Percentiles rank a stretch among this genome's conserved stretches.
Conservation (phyloP, 176 grass and related monocot species). For the Eragrostis nindensis region DNA sequence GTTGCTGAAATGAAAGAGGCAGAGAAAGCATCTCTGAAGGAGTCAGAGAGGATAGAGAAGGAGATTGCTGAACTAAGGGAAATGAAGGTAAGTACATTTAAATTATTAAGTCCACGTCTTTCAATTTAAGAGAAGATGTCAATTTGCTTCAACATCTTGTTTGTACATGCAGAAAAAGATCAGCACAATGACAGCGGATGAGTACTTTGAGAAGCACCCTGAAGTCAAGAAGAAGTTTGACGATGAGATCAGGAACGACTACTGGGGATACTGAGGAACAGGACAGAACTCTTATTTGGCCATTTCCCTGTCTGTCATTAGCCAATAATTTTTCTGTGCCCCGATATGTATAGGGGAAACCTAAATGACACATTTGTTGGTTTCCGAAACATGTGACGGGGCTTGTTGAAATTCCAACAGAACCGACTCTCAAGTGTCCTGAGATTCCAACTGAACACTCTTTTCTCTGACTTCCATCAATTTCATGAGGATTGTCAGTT, state of each 20-base stretch:
- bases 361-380: conserved; percentile 12
- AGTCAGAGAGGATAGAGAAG: conserved; percentile 79
- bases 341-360: conserved; percentile 37
- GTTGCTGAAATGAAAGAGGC: conserved; percentile 81
- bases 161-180: conserved; percentile 75
- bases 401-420: conserved; percentile 28
- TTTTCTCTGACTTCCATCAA: conserved; percentile 24
- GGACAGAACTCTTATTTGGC: conserved; percentile 3
- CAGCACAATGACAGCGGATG: conserved; percentile 85
- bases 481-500: conserved; percentile 4
- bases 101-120: not conserved
- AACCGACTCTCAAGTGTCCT: not conserved
- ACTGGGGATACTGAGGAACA: conserved; percentile 84
- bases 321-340: conserved; percentile 42
- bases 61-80: conserved; percentile 79
- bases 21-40: conserved; percentile 62
- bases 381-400: conserved; percentile 43
- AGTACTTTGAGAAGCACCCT: conserved; percentile 79
- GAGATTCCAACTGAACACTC: conserved; percentile 29
- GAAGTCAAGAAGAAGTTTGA: conserved; percentile 79
- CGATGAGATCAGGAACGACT: conserved; percentile 89
- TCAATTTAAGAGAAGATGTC: not conserved
- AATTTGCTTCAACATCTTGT: conserved; percentile 9
- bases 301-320: conserved; percentile 32
- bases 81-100: conserved; percentile 62